Evolutionary conservation across 2,329 filamentous ascomycete species (phyloP).

Genomic region (Stachybotrys elegans): DNA sequence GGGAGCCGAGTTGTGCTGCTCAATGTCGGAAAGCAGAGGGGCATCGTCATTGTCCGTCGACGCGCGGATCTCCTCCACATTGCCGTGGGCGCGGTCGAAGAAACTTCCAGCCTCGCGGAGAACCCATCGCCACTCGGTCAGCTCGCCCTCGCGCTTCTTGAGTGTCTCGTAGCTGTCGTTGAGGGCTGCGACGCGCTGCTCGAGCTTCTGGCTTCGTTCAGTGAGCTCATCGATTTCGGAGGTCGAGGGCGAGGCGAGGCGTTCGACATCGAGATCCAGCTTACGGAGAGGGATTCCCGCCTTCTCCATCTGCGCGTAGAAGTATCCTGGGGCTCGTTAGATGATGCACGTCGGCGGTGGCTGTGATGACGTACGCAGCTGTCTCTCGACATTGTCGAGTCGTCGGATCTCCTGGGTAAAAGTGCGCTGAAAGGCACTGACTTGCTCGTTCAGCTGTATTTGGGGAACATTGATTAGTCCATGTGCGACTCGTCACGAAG

Average conservation of each 20-base stretch:
- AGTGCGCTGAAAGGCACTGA: conserved; percentile 91
- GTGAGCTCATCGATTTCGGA: conserved; percentile 95
- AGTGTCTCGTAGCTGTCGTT: conserved; percentile 98
- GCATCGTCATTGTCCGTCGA: conserved; percentile 90
- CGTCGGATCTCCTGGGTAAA: conserved; percentile 97
- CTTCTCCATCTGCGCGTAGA: conserved; percentile 94
- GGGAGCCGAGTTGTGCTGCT: conserved; percentile 65
- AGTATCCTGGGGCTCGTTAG: conserved; percentile 65
- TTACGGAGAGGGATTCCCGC: conserved; percentile 78
- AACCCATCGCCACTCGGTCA: conserved; percentile 98
- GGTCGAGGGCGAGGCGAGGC: conserved; percentile 80
- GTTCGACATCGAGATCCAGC: conserved; percentile 84
- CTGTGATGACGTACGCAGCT: conserved; percentile 68
- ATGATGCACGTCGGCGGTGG: conserved; percentile 7
- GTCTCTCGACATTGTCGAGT: conserved; percentile 95
- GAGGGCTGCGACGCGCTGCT: conserved; percentile 83
- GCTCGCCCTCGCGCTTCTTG: conserved; percentile 94
- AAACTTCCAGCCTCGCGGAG: conserved; percentile 93
- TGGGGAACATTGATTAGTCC: background rate
- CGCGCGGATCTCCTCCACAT: conserved; percentile 92
- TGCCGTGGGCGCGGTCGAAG: conserved; percentile 93
- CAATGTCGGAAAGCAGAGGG: conserved; percentile 85
- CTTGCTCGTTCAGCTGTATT: conserved; percentile 79
- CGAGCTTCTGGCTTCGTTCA: conserved; percentile 86
- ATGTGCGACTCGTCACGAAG: background rate